phyloP scores from a whole-genome alignment of 257 asterid genomes.

The Solanum bukasovii region DNA sequence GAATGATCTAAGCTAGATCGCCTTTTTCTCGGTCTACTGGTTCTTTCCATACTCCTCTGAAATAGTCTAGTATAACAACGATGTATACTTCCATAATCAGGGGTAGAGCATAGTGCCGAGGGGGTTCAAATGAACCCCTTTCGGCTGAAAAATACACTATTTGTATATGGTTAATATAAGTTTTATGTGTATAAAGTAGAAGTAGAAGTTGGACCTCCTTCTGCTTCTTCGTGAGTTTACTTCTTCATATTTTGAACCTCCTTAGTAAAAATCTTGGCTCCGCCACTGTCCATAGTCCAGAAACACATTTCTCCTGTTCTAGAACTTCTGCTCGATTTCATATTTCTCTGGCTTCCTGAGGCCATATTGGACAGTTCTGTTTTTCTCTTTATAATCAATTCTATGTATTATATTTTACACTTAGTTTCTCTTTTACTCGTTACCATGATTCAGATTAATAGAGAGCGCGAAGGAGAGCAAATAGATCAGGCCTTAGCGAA shows the following conservation, averaged over 20 bases:
- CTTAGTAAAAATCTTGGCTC: neutral
- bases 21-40: neutral
- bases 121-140: neutral
- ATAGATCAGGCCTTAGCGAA: conserved; percentile 18
- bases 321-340: neutral
- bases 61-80: neutral
- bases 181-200: too few species aligned
- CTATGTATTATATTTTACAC: neutral
- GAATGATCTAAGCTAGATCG: neutral
- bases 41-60: neutral
- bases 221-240: too few species aligned
- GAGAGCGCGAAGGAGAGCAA: conserved; percentile 24
- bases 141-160: neutral
- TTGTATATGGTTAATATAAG: neutral
- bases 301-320: neutral
- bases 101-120: neutral
- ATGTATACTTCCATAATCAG: neutral
- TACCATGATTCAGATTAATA: conserved; percentile 14
- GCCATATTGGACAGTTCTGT: neutral
- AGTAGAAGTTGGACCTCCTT: neutral
- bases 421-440: neutral
- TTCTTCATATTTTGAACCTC: neutral
- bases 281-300: neutral
- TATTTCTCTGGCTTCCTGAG: neutral
- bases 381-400: neutral